These are phyloP conservation scores for Penicillium maclennaniae DNA, from an alignment of 495 filamentous ascomycete species.

Conservation along the genomic window DNA sequence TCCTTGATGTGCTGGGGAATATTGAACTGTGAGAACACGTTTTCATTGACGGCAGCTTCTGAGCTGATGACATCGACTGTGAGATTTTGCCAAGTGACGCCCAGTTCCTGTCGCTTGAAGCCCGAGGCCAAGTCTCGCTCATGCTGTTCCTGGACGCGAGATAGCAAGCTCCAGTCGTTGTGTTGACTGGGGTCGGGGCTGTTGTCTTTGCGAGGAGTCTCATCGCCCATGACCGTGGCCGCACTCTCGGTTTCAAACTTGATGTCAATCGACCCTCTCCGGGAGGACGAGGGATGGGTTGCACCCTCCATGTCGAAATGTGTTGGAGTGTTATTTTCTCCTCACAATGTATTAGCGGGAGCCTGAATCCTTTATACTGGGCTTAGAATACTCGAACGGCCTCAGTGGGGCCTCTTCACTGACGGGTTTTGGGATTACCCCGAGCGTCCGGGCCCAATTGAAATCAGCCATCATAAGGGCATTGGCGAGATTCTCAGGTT, in stretches of 20 bases:
- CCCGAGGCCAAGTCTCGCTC: slow-evolving; percentile 45
- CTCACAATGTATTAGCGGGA: not conserved
- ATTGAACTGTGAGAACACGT: slow-evolving; percentile 55
- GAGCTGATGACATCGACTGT: slow-evolving; percentile 40
- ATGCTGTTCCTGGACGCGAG: slow-evolving; percentile 40
- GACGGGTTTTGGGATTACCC: not conserved
- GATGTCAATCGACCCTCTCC: slow-evolving; percentile 10
- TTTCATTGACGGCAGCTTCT: slow-evolving; percentile 48
- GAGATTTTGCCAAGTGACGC: slow-evolving; percentile 54
- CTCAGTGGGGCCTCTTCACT: not conserved
- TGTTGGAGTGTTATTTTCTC: not conserved
- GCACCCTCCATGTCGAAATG: slow-evolving; percentile 25
- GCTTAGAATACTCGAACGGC: not conserved
- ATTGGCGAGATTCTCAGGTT: not conserved
- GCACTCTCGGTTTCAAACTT: slow-evolving; percentile 33
- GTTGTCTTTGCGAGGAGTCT: slow-evolving; percentile 12
- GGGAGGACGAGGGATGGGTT: slow-evolving; percentile 11
- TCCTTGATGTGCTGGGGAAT: slow-evolving; percentile 40
- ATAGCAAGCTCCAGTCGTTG: slow-evolving; percentile 46
- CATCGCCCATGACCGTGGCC: slow-evolving; percentile 26
- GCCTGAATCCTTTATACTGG: not conserved
- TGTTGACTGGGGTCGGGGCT: slow-evolving; percentile 17
- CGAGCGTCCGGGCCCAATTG: not conserved
- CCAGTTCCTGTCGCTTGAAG: slow-evolving; percentile 46
- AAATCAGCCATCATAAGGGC: not conserved